Evolutionary conservation across 2,329 filamentous ascomycete species (phyloP), one percentile per base, ranked within the genome.

Genomic region (Lachnellula suecica): DNA sequence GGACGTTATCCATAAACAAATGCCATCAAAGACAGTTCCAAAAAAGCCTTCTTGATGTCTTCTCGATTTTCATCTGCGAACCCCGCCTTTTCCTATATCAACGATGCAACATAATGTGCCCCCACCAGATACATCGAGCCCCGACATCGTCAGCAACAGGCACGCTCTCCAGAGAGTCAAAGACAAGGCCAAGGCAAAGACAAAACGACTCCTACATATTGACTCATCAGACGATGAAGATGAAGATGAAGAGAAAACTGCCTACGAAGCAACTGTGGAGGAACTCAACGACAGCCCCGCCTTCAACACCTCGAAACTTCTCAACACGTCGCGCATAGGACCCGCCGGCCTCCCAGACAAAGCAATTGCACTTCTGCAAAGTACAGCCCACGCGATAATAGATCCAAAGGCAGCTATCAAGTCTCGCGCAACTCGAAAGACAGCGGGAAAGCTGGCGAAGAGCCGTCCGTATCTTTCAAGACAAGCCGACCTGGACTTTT

Each of bases 401-500:
- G 40, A 61, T 42, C 57, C 60, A 4, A 61, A 59, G 37, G 40
- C 48, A 25, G 44, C 61, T n/a, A 53, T 59, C 25, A 62, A 57
- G 29, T 44, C 47, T 11, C 48, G 46, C 27, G 56, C 55, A 23
- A 59, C 56, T 11, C 50, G 43, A 17, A 58, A 56, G n/a, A 55
- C 60, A 8, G 61, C 59, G 5, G 45, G 52, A 1, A 58, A 52
- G 17, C 24, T 64, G 42, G 59, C 61, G 10, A 58, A 62, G 24
- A 58, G 58, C 40, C 51, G 49, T 2, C 56, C 56, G 11, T 67
- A 70, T 41, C 53, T 70, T 6, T 63, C 71, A 4, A 66, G 70
- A 44, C 64, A 69, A 9, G 59, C 67, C 17, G 67, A 72, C 13
- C 63, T 72, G 2, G 64, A 71, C 23, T 61, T 72, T 7, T 42